A percentile compares a stretch with the other conserved stretches of the same genome.
Evolutionary conservation across 192 early-diverging fungal genomes (phyloP).

Genomic region (Coemansia sp.): DNA sequence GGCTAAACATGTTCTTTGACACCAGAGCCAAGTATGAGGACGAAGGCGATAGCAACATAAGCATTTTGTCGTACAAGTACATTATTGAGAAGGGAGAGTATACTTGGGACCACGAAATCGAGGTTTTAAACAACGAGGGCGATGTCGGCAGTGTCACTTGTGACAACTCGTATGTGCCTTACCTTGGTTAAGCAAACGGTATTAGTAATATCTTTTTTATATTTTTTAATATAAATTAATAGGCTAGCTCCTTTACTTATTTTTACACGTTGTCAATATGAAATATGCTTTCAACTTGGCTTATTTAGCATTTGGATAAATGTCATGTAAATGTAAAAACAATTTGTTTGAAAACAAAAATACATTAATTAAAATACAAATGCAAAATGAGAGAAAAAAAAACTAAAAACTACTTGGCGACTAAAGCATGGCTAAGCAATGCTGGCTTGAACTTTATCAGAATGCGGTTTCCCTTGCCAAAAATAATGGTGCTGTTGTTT

Average conservation of each 20-base stretch:
- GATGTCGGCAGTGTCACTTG: constrained; percentile 3
- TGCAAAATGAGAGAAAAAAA: background rate
- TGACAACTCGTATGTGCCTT: background rate
- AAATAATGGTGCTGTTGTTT: background rate
- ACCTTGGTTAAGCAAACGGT: background rate
- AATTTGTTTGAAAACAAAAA: background rate
- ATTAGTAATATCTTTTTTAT: background rate
- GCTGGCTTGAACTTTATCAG: background rate
- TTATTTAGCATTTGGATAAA: background rate
- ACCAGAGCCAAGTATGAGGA: constrained; percentile 11
- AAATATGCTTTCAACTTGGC: too few relatives aligned
- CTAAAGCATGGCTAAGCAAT: background rate
- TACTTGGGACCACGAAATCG: background rate
- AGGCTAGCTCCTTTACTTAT: too few relatives aligned
- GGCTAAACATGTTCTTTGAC: constrained; percentile 33
- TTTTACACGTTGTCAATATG: too few relatives aligned
- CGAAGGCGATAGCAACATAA: background rate
- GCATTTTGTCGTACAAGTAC: constrained; percentile 7
- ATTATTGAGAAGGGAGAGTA: constrained; percentile 12
- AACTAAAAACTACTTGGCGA: background rate
- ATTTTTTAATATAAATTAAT: background rate
- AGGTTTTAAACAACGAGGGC: constrained; percentile 3
- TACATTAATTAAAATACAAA: background rate
- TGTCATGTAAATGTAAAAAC: background rate
- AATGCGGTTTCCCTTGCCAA: background rate